Evolutionary conservation across 2,329 filamentous ascomycete species (phyloP), one percentile per base, ranked within the genome.

Genomic region (Colletotrichum destructivum): DNA sequence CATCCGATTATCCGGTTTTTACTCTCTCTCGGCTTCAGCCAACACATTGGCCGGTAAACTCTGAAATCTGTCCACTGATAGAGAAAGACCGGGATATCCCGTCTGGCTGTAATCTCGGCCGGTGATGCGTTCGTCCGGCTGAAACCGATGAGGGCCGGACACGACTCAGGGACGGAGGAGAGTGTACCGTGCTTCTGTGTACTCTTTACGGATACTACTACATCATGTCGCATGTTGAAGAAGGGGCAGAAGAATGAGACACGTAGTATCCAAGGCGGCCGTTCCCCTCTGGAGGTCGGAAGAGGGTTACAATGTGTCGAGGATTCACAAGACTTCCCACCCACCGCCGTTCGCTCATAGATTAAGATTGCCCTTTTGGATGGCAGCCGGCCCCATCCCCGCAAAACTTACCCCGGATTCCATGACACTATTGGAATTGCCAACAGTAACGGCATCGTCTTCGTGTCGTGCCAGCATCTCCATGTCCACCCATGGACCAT

Each of bases 381-480:
- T 31, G 23, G 46, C 47, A 51, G 35, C 35, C 21, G 49, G 56
- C 55, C 42, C 42, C 51, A 47, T 52, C 65, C 69, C 65, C 64
- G 69, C 65, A 68, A 52, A 52, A 3, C 18, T 40, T 71, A 68
- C 69, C 69, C 69, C 69, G 59, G 69, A 71, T 63, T 71, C 64
- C 26, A 69, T 71, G 64, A 71, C 65, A 59, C 64, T 57, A 71
- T 71, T 46, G 38, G 42, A 71, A 71, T 71, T 71, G 44, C 52
- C 69, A 71, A 69, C 49, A 52, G 44, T 26, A 26, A 26, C 26
- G 26, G 26, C 57, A 59, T 71, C 69, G 51, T 62, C 52, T 16
- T 46, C 44, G 13, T 31, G 7, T 54, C 23, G 26, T 9, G 51
- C 23, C 51, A 54, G 51, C 26, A 4, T 26, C 26, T 26, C 26